Evolutionary conservation across 179 eudicot genomes (phyloP).

Genomic region (Carnegiea gigantea): DNA sequence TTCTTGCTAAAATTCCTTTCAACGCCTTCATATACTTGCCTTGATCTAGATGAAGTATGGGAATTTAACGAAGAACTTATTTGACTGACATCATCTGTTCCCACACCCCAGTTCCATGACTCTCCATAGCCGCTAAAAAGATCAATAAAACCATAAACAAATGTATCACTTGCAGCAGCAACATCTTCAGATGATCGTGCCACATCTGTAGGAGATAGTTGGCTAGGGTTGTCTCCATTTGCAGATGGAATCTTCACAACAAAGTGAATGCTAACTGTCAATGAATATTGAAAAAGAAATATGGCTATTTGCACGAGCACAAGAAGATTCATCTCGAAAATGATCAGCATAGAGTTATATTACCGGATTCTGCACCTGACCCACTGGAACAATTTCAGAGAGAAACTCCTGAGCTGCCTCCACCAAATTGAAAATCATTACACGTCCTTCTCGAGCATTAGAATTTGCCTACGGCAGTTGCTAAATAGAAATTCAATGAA

Average conservation of each 20-base stretch:
- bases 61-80: constrained; percentile 41
- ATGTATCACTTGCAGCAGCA: constrained; percentile 46
- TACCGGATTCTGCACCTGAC: constrained; percentile 46
- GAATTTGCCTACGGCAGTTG: constrained; percentile 68
- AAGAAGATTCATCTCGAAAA: not conserved
- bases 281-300: constrained; percentile 6
- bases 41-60: constrained; percentile 36
- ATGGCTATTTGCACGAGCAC: constrained; percentile 8
- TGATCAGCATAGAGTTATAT: not conserved
- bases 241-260: constrained; percentile 39
- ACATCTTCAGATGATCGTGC: constrained; percentile 29
- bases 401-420: constrained; percentile 99
- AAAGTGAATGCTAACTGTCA: constrained; percentile 26
- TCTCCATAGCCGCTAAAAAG: constrained; percentile 90
- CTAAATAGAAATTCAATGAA: constrained; percentile 5
- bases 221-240: constrained; percentile 24
- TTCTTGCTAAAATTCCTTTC: constrained; percentile 54
- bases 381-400: constrained; percentile 77
- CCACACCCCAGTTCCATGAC: constrained; percentile 77
- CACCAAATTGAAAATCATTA: constrained; percentile 96
- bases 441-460: constrained; percentile 99
- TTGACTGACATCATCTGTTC: constrained; percentile 46
- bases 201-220: constrained; percentile 38
- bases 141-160: constrained; percentile 79
- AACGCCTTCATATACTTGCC: constrained; percentile 47